A percentile compares a stretch with the other conserved stretches of the same genome.
These are phyloP conservation scores for Echium plantagineum DNA, from an alignment of 257 asterid genomes.

Conservation along the genomic window DNA sequence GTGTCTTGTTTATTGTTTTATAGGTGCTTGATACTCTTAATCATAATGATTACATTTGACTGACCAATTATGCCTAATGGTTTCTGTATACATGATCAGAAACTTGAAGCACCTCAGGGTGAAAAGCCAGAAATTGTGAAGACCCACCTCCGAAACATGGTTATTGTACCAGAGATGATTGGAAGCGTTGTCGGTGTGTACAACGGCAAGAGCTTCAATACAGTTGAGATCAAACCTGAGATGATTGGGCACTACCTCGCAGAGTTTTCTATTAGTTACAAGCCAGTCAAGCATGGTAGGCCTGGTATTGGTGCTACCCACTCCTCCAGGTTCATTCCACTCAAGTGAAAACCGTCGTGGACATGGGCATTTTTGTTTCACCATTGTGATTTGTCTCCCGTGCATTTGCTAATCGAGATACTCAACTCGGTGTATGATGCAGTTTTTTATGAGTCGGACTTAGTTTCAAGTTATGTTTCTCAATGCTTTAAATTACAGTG, in stretches of 20 bases:
- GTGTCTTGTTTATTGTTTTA: no score
- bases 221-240: constrained; percentile 76
- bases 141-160: constrained; percentile 76
- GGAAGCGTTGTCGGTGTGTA: constrained; percentile 75
- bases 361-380: background rate
- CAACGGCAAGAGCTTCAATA: constrained; percentile 74
- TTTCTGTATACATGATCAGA: constrained; percentile 21
- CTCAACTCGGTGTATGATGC: background rate
- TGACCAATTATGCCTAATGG: background rate
- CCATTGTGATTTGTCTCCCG: background rate
- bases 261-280: constrained; percentile 77
- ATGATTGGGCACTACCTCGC: constrained; percentile 84
- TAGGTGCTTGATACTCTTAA: background rate
- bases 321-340: constrained; percentile 88
- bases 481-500: background rate
- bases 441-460: background rate
- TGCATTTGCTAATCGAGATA: background rate
- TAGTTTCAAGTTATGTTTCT: background rate
- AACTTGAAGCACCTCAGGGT: constrained; percentile 70
- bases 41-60: background rate
- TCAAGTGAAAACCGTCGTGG: constrained; percentile 30
- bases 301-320: constrained; percentile 96
- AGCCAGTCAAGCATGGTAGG: constrained; percentile 85
- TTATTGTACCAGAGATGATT: constrained; percentile 86
- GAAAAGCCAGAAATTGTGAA: constrained; percentile 74